Evolutionary conservation across 768 basidiomycete genomes (phyloP), one percentile per base, ranked within the genome.

Genomic region (Hebeloma cylindrosporum): DNA sequence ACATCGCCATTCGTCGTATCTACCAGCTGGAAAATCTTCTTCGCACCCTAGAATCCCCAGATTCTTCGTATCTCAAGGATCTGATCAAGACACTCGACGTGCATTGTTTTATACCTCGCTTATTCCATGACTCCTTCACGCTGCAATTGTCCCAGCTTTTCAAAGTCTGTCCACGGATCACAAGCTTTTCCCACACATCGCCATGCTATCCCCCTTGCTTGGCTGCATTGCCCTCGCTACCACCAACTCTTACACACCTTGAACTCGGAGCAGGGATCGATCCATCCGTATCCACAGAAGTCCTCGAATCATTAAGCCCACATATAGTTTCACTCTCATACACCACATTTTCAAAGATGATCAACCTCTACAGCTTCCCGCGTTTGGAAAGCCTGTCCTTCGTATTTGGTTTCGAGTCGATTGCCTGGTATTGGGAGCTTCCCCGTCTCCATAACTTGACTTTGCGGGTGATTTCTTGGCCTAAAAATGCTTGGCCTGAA

Each of bases 21-120:
- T 53, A 46, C 17, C 60, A 64, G 33, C 45, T 65, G 2, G 37
- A 43, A 16, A 47, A 43, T 3, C 50, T 65, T 7, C 49, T 55
- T 10, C 23, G 35, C 14, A 53, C 62, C 0, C 50, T 66, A 2
- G 22, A 47, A 14, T 21, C 18, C 29, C 18, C 38, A 23, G n/a
- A n/a, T n/a, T 14, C 29, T 10, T 10, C 21, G 13, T 25, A 27
- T 17, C 25, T 47, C 17, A 30, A 17, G 3, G 8, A 35, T 22
- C 18, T 43, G 21, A 31, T 37, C 27, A 42, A 43, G 40, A 27
- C 14, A 28, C 27, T 48, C 6, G 22, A 38, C 34, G 25, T 48
- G 3, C 28, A 33, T 5, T 47, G 45, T 21, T 23, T 33, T 9
- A 20, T 40, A 14, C 45, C 45, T 26, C 9, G 8, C 13, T 47